Percentiles rank a stretch among this genome's conserved stretches.
Conservation (phyloP, 169 alveolate genomes). For the Plasmodium billcollinsi region DNA sequence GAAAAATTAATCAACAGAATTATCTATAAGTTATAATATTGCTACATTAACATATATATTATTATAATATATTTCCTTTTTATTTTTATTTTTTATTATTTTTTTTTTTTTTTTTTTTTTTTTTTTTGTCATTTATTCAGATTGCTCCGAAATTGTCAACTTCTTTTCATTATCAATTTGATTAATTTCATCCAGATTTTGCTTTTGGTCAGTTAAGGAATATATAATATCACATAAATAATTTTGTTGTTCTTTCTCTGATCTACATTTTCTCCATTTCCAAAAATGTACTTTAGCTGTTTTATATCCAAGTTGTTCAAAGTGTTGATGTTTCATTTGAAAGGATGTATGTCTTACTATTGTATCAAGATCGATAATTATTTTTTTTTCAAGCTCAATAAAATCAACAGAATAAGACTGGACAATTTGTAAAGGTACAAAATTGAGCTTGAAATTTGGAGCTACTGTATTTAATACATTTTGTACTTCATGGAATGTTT, state of each 20-base stretch:
- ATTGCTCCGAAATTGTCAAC: slow-evolving; percentile 11
- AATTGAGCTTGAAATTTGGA: slow-evolving; percentile 58
- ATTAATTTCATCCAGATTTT: slow-evolving; percentile 16
- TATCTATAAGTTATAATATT: no score
- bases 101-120: not conserved
- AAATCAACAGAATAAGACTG: slow-evolving; percentile 70
- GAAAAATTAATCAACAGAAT: no score
- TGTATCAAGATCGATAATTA: slow-evolving; percentile 69
- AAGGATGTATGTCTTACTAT: slow-evolving; percentile 76
- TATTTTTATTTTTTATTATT: not conserved
- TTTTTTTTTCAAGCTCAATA: slow-evolving; percentile 61
- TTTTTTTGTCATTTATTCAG: not conserved
- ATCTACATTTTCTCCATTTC: slow-evolving; percentile 78
- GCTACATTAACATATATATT: not conserved
- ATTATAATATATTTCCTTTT: not conserved
- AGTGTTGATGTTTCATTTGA: slow-evolving; percentile 72
- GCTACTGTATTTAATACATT: slow-evolving; percentile 73
- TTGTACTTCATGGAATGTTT: slow-evolving; percentile 77
- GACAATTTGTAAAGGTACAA: slow-evolving; percentile 65
- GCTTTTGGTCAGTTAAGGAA: slow-evolving; percentile 54
- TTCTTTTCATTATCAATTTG: slow-evolving; percentile 17
- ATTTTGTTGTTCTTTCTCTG: slow-evolving; percentile 77
- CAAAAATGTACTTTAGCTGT: slow-evolving; percentile 74
- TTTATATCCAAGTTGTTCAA: slow-evolving; percentile 63
- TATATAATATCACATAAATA: slow-evolving; percentile 69